Conservation (phyloP, 352 stramenopile genomes). For the Globisporangium iwayamae region DNA sequence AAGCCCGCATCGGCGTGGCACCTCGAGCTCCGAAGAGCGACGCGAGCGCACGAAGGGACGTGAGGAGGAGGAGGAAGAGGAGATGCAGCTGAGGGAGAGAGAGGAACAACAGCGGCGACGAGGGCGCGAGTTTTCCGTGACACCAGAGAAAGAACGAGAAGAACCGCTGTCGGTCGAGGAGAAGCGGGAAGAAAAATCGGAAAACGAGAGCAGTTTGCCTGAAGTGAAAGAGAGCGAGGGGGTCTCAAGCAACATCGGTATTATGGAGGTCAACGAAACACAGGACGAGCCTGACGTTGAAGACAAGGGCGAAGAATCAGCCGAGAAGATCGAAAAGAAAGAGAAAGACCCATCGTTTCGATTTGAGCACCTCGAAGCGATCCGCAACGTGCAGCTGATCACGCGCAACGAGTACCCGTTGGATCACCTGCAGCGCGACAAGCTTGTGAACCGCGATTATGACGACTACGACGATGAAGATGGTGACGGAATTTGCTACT, state of each 20-base stretch:
- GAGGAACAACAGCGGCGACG: background rate
- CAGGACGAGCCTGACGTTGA: conserved; percentile 8
- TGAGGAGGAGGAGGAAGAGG: background rate
- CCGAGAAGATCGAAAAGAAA: background rate
- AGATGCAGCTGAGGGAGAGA: background rate
- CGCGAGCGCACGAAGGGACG: background rate
- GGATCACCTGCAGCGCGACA: conserved; percentile 37
- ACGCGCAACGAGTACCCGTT: conserved; percentile 72
- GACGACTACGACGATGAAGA: conserved; percentile 38
- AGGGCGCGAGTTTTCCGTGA: background rate
- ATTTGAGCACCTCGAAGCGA: conserved; percentile 62
- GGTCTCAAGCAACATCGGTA: background rate
- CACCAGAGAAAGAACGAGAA: background rate
- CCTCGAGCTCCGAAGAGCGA: conserved; percentile 6
- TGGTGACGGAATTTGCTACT: conserved; percentile 57
- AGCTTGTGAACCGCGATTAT: conserved; percentile 23
- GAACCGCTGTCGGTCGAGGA: background rate
- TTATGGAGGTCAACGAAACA: background rate
- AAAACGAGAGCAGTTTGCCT: background rate
- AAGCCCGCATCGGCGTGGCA: background rate
- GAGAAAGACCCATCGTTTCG: conserved; percentile 4
- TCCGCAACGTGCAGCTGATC: conserved; percentile 62
- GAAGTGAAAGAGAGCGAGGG: background rate
- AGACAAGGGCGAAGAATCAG: background rate
- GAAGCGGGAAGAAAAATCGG: background rate